Conservation (phyloP, 768 basidiomycete species). For the Tephrocybe sp. region DNA sequence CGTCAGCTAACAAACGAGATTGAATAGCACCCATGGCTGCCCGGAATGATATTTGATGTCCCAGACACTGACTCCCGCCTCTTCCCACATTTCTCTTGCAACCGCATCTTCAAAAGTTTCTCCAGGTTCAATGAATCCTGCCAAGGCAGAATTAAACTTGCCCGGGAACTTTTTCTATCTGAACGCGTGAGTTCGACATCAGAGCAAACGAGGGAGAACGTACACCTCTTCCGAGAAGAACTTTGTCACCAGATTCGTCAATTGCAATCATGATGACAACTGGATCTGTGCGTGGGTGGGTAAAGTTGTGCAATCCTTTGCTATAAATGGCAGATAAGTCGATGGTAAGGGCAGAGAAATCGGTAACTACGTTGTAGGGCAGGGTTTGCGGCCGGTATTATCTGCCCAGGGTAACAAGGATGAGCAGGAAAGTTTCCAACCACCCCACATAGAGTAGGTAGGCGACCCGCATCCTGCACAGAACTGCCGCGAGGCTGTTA, state of each 20-base stretch:
- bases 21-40: conserved; percentile 72
- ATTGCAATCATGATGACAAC: conserved; percentile 92
- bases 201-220: conserved; percentile 22
- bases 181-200: neutral
- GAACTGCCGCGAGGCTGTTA: conserved; percentile 48
- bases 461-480: conserved; percentile 86
- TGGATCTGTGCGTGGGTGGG: conserved; percentile 79
- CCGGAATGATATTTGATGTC: conserved; percentile 82
- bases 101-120: conserved; percentile 96
- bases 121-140: conserved; percentile 93
- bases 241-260: conserved; percentile 76
- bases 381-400: conserved; percentile 61
- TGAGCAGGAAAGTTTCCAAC: conserved; percentile 90
- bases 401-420: conserved; percentile 76
- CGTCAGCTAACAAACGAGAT: neutral
- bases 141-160: conserved; percentile 84
- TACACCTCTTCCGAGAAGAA: conserved; percentile 87
- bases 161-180: conserved; percentile 62
- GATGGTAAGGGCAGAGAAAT: neutral
- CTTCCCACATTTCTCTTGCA: conserved; percentile 91
- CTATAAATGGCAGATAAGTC: conserved; percentile 36
- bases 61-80: conserved; percentile 88
- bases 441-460: conserved; percentile 88
- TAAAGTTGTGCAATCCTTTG: conserved; percentile 85
- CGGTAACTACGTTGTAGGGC: conserved; percentile 61